A percentile compares a stretch with the other conserved stretches of the same genome.
Conservation (phyloP, 2,329 filamentous ascomycete species). For the Colletotrichum acutatum region DNA sequence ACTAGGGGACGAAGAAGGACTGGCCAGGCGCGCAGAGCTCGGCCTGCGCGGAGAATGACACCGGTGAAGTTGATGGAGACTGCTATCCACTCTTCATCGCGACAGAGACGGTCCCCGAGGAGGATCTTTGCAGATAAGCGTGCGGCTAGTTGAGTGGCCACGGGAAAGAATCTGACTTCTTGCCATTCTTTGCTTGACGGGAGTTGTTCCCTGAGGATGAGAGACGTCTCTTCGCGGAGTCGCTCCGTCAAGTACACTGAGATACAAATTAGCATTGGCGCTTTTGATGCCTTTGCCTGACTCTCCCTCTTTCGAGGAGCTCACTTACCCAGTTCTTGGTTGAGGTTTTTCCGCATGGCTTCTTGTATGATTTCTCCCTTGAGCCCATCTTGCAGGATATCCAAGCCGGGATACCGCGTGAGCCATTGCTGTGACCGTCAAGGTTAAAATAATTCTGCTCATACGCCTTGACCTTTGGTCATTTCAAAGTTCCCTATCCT, state of each 20-base stretch:
- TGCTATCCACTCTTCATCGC: constrained; percentile 58
- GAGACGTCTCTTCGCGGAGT: constrained; percentile 2
- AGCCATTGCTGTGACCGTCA: constrained; percentile 9
- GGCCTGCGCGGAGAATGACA: constrained; percentile 47
- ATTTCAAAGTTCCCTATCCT: neutral
- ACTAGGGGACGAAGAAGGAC: constrained; percentile 52
- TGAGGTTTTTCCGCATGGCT: constrained; percentile 3
- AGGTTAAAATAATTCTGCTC: neutral
- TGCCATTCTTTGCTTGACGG: constrained; percentile 38
- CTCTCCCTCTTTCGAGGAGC: too few species aligned
- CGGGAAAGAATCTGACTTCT: constrained; percentile 17
- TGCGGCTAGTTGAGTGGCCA: constrained; percentile 49
- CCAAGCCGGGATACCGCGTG: constrained; percentile 1
- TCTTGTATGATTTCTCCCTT: constrained; percentile 12
- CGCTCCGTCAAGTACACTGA: constrained; percentile 15
- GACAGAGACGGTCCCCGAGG: constrained; percentile 55
- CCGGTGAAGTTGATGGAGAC: constrained; percentile 55
- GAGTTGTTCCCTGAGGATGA: constrained; percentile 16
- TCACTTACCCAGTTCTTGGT: constrained; percentile 11
- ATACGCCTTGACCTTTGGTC: too few species aligned
- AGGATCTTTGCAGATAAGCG: constrained; percentile 62
- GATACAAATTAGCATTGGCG: neutral
- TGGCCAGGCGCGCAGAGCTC: constrained; percentile 54
- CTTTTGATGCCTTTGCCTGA: too few species aligned
- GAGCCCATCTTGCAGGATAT: constrained; percentile 4